phyloP scores from a whole-genome alignment of 2,329 filamentous ascomycete species.

The Phyllosticta paracitricarpa region DNA sequence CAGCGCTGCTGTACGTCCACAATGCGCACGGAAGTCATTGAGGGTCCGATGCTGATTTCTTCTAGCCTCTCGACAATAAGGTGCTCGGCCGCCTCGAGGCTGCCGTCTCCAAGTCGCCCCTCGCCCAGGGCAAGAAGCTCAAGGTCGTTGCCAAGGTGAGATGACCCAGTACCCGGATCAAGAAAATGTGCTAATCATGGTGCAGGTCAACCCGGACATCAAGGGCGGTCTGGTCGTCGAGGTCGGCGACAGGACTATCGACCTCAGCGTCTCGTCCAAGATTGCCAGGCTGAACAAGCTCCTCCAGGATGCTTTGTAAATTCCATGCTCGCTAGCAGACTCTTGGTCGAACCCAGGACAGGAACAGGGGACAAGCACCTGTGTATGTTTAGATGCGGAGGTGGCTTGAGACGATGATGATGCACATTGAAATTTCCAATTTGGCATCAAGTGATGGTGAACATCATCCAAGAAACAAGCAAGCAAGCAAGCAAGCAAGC shows the following conservation, averaged over 20 bases:
- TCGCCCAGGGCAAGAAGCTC: constrained; percentile 90
- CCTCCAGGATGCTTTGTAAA: constrained; percentile 93
- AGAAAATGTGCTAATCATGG: background rate
- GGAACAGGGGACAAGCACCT: background rate
- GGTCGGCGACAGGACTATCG: constrained; percentile 95
- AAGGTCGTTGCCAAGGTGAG: constrained; percentile 84
- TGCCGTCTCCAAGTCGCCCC: constrained; percentile 81
- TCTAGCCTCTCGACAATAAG: constrained; percentile 73
- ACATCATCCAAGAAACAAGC: too few relatives aligned
- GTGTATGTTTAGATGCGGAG: background rate
- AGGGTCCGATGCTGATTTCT: background rate
- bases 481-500: too few relatives aligned
- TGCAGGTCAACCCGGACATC: constrained; percentile 84
- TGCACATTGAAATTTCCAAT: background rate
- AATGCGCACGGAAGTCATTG: background rate
- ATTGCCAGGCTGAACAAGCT: constrained; percentile 99
- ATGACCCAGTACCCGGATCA: background rate
- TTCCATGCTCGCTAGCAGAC: constrained; percentile 12
- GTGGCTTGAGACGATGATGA: background rate
- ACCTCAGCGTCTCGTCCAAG: constrained; percentile 89
- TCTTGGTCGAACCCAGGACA: background rate
- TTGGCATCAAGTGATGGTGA: background rate
- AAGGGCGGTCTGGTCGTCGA: constrained; percentile 90
- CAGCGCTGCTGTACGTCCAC: constrained; percentile 65
- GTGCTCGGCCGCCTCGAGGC: constrained; percentile 76